Evolutionary conservation across 352 stramenopile species (phyloP).

Genomic region (Globisporangium splendens): DNA sequence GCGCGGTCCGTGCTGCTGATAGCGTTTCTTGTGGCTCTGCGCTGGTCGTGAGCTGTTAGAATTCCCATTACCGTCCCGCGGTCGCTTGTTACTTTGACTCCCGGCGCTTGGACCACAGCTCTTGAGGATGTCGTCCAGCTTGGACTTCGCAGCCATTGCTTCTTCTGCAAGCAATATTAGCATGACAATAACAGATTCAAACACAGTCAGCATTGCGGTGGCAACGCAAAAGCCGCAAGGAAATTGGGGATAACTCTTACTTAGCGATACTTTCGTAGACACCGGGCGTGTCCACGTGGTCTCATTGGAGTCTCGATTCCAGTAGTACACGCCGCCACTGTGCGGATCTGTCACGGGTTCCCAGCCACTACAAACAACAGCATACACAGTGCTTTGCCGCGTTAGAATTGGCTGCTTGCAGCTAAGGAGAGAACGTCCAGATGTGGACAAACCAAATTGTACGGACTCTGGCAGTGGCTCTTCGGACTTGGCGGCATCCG

Average conservation of each 20-base stretch:
- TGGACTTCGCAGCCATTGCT: constrained; percentile 58
- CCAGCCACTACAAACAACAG: constrained; percentile 43
- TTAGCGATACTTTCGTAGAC: constrained; percentile 43
- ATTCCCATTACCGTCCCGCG: no score
- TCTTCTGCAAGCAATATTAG: constrained; percentile 22
- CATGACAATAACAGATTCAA: not conserved
- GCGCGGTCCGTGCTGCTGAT: not conserved
- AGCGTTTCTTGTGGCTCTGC: constrained; percentile 1
- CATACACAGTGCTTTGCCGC: no score
- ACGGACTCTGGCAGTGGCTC: constrained; percentile 18
- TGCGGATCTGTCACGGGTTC: constrained; percentile 51
- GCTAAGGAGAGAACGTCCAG: no score
- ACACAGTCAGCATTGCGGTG: not conserved
- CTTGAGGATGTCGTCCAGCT: constrained; percentile 55
- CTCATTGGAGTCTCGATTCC: constrained; percentile 71
- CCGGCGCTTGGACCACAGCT: constrained; percentile 18
- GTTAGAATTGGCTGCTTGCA: no score
- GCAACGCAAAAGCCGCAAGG: not conserved
- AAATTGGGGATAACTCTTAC: constrained; percentile 18
- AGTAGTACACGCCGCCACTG: constrained; percentile 65
- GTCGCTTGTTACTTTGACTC: constrained; percentile 7
- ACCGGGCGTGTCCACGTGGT: constrained; percentile 64
- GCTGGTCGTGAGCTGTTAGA: no score
- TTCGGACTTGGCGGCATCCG: not conserved
- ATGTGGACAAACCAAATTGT: not conserved